A percentile compares a stretch with the other conserved stretches of the same genome.
These are phyloP conservation scores for Salvia splendens DNA, from an alignment of 257 asterid genomes.

Conservation along the genomic window DNA sequence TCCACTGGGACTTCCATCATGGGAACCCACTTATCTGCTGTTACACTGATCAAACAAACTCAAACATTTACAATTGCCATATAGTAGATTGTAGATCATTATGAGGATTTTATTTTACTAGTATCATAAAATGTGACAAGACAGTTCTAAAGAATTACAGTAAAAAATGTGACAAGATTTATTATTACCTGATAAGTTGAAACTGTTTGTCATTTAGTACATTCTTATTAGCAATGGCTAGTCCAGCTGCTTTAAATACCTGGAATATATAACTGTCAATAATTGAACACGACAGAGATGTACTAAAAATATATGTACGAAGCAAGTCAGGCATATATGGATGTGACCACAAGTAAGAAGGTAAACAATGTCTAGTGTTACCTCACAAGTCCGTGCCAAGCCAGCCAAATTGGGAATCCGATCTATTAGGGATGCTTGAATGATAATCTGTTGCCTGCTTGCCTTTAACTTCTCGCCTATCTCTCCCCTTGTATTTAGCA, in stretches of 20 bases:
- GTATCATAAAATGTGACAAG: neutral
- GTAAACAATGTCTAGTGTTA: slow-evolving; percentile 28
- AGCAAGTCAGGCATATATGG: slow-evolving; percentile 8
- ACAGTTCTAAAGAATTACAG: too few relatives aligned
- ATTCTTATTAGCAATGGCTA: slow-evolving; percentile 73
- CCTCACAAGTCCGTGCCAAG: slow-evolving; percentile 94
- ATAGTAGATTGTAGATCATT: too few relatives aligned
- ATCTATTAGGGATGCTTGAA: slow-evolving; percentile 85
- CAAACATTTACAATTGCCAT: neutral
- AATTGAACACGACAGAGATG: slow-evolving; percentile 14
- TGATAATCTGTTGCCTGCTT: slow-evolving; percentile 70
- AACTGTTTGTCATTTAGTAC: slow-evolving; percentile 88
- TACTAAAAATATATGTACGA: slow-evolving; percentile 13
- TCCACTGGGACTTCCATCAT: slow-evolving; percentile 77
- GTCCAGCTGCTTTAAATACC: slow-evolving; percentile 84
- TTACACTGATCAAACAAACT: slow-evolving; percentile 52
- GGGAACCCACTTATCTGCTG: slow-evolving; percentile 97
- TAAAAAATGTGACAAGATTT: neutral
- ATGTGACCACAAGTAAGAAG: slow-evolving; percentile 5
- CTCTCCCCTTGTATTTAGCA: slow-evolving; percentile 62
- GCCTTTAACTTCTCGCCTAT: slow-evolving; percentile 60
- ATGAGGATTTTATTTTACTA: neutral
- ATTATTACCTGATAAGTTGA: slow-evolving; percentile 82
- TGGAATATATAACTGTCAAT: slow-evolving; percentile 33
- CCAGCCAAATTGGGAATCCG: slow-evolving; percentile 99